A percentile compares a stretch with the other conserved stretches of the same genome.
Conservation (phyloP, 495 filamentous ascomycete genomes). For the Tuber microsphaerosporum region DNA sequence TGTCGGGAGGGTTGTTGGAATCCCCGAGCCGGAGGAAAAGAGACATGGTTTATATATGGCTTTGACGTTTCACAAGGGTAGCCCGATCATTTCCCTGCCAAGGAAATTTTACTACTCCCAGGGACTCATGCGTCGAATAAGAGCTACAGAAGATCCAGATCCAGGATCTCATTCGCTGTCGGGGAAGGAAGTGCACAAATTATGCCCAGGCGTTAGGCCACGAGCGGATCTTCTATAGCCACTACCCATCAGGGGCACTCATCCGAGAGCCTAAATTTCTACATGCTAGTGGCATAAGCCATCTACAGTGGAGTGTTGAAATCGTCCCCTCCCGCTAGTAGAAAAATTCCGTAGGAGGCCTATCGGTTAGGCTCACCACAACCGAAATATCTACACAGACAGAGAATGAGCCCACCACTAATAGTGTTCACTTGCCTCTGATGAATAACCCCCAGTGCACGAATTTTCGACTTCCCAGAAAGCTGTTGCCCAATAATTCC, state of each 20-base stretch:
- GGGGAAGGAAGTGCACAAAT: background rate
- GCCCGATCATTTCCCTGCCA: background rate
- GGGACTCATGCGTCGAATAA: background rate
- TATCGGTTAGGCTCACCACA: background rate
- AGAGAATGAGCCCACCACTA: background rate
- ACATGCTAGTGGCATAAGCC: background rate
- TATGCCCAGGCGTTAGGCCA: background rate
- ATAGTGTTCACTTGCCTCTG: background rate
- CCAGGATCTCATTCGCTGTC: background rate
- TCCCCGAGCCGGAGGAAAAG: background rate
- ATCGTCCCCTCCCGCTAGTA: background rate
- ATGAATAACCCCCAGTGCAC: background rate
- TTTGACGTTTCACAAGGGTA: background rate
- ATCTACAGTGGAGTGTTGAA: too few species aligned
- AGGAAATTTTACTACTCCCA: background rate
- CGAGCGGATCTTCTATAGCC: background rate
- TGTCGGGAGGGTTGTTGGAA: background rate
- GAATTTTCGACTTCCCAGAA: background rate
- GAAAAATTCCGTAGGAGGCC: background rate
- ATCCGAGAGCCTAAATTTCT: background rate
- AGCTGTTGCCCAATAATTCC: background rate
- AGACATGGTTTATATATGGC: background rate
- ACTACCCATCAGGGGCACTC: background rate
- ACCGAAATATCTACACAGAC: background rate
- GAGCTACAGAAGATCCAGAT: background rate